Percentiles rank a stretch among this genome's conserved stretches.
These are phyloP conservation scores for Coemansia sp. DNA, from an alignment of 371 early-diverging fungal genomes.

Conservation along the genomic window DNA sequence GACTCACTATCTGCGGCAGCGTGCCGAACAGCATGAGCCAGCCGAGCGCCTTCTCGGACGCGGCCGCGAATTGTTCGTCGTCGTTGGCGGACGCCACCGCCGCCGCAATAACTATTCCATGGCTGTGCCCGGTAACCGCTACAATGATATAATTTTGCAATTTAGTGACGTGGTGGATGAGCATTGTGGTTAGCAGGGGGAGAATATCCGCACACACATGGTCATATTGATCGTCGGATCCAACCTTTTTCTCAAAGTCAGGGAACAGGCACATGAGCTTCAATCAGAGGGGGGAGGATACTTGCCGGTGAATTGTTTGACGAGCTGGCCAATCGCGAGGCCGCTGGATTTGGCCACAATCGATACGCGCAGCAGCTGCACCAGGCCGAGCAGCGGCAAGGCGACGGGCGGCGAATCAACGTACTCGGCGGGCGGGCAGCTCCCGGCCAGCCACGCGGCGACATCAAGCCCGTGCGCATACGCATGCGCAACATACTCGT, in stretches of 20 bases:
- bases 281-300: background rate
- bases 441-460: conserved; percentile 74
- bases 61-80: conserved; percentile 70
- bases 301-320: conserved; percentile 49
- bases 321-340: conserved; percentile 51
- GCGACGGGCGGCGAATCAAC: conserved; percentile 77
- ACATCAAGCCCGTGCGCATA: conserved; percentile 76
- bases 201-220: too few species aligned
- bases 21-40: conserved; percentile 87
- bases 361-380: conserved; percentile 54
- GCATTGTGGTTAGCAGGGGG: too few species aligned
- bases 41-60: conserved; percentile 80
- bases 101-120: conserved; percentile 86
- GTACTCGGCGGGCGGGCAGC: conserved; percentile 69
- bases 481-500: conserved; percentile 16
- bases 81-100: conserved; percentile 78
- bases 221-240: background rate
- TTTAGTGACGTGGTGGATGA: too few species aligned
- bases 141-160: background rate
- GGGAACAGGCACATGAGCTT: conserved; percentile 25
- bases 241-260: conserved; percentile 30
- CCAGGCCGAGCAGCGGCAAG: conserved; percentile 84
- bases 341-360: conserved; percentile 56
- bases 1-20: conserved; percentile 77
- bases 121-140: conserved; percentile 79